phyloP scores from a whole-genome alignment of 768 basidiomycete genomes.

The Suillus variegatus region DNA sequence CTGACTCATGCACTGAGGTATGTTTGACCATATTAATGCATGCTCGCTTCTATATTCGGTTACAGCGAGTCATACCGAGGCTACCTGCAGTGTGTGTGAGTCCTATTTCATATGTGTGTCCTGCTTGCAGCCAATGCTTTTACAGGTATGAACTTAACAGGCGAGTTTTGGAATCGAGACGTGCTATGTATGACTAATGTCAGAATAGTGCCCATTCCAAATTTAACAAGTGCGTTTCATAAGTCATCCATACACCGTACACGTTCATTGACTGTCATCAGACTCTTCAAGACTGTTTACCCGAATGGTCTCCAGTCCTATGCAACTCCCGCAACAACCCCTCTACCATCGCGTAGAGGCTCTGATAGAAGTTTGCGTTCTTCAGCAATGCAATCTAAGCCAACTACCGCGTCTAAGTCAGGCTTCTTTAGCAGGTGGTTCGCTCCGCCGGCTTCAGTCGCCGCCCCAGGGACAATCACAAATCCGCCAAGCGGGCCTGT shows the following conservation, averaged over 20 bases:
- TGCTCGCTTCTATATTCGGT: not conserved
- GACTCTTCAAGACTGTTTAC: slow-evolving; percentile 67
- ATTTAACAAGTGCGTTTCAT: slow-evolving; percentile 57
- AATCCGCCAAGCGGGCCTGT: slow-evolving; percentile 51
- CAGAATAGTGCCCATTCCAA: slow-evolving; percentile 63
- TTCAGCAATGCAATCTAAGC: slow-evolving; percentile 19
- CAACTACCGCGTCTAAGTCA: slow-evolving; percentile 20
- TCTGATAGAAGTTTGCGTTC: slow-evolving; percentile 24
- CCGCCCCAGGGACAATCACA: slow-evolving; percentile 22
- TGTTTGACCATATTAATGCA: slow-evolving; percentile 13
- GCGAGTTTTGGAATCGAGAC: slow-evolving; percentile 30
- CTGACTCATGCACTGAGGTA: slow-evolving; percentile 72
- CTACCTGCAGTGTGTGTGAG: slow-evolving; percentile 76
- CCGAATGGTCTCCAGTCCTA: slow-evolving; percentile 56
- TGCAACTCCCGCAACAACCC: slow-evolving; percentile 39
- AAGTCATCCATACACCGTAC: not conserved
- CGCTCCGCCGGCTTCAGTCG: slow-evolving; percentile 14
- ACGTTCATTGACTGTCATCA: slow-evolving; percentile 24
- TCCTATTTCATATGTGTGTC: slow-evolving; percentile 12
- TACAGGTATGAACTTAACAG: slow-evolving; percentile 54
- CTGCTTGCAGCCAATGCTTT: slow-evolving; percentile 15
- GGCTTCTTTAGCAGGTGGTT: slow-evolving; percentile 43
- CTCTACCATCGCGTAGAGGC: slow-evolving; percentile 36
- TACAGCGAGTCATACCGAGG: slow-evolving; percentile 75
- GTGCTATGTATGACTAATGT: not conserved